These are phyloP conservation scores for Collybiopsis confluens DNA, from an alignment of 768 basidiomycete genomes.

Conservation along the genomic window DNA sequence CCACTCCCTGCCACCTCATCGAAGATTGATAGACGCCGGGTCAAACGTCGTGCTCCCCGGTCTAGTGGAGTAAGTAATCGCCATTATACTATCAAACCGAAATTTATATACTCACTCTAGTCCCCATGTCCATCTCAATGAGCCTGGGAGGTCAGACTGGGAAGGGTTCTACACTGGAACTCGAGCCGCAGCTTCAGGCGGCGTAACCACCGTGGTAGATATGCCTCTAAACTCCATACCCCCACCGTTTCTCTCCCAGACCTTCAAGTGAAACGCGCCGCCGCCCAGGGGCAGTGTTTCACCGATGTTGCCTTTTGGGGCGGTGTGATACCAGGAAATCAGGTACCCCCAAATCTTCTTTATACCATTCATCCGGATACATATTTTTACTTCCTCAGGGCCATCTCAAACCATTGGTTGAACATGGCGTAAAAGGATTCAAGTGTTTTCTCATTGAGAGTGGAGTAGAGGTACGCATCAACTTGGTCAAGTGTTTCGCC, in stretches of 20 bases:
- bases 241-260: conserved; percentile 86
- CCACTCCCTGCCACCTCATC: conserved; percentile 25
- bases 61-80: conserved; percentile 65
- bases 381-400: conserved; percentile 36
- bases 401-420: conserved; percentile 71
- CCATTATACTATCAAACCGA: no score
- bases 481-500: conserved; percentile 1
- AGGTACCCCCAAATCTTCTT: conserved; percentile 38
- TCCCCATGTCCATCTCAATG: conserved; percentile 90
- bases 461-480: conserved; percentile 74
- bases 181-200: conserved; percentile 84
- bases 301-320: conserved; percentile 93
- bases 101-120: no score
- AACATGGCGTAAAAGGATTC: conserved; percentile 88
- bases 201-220: conserved; percentile 93
- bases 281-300: conserved; percentile 70
- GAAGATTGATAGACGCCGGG: conserved; percentile 52
- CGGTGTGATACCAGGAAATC: conserved; percentile 89
- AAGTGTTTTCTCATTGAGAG: conserved; percentile 97
- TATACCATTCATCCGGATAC: background rate
- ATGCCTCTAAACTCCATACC: conserved; percentile 99
- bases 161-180: conserved; percentile 95
- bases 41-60: conserved; percentile 67
- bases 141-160: conserved; percentile 91
- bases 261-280: conserved; percentile 64